phyloP scores from a whole-genome alignment of 176 grass and related monocot species.

The Stipa capillata region DNA sequence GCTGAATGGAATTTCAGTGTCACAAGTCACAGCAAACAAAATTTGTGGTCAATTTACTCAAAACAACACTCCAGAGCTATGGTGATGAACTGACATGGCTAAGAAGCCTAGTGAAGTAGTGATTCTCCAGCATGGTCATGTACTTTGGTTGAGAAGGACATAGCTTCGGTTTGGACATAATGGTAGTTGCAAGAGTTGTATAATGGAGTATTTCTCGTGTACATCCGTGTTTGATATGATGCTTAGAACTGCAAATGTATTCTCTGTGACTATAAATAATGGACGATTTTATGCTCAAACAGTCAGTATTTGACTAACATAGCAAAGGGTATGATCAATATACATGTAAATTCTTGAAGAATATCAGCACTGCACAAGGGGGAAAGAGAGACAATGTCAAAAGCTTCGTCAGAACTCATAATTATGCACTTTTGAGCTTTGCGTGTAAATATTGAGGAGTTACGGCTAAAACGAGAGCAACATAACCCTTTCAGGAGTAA shows the following conservation, averaged over 20 bases:
- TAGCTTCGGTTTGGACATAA: neutral
- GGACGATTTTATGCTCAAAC: neutral
- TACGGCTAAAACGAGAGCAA: neutral
- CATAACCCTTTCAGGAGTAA: neutral
- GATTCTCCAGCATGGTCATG: neutral
- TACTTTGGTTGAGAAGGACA: neutral
- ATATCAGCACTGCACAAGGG: no score
- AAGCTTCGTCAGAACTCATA: neutral
- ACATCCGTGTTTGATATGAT: neutral
- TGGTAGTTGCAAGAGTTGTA: neutral
- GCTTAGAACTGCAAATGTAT: neutral
- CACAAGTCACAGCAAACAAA: neutral
- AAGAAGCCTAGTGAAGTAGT: neutral
- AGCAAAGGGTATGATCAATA: neutral
- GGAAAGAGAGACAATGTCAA: neutral
- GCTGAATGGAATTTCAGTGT: neutral
- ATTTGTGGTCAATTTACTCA: neutral
- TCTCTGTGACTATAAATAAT: neutral
- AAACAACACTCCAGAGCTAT: neutral
- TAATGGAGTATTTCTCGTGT: neutral
- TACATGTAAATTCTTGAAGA: neutral
- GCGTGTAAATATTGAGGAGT: neutral
- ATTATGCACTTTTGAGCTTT: neutral
- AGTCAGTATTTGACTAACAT: neutral
- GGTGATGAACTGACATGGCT: neutral